phyloP scores from a whole-genome alignment of 2,329 filamentous ascomycete species.

The Rutstroemia sp. region DNA sequence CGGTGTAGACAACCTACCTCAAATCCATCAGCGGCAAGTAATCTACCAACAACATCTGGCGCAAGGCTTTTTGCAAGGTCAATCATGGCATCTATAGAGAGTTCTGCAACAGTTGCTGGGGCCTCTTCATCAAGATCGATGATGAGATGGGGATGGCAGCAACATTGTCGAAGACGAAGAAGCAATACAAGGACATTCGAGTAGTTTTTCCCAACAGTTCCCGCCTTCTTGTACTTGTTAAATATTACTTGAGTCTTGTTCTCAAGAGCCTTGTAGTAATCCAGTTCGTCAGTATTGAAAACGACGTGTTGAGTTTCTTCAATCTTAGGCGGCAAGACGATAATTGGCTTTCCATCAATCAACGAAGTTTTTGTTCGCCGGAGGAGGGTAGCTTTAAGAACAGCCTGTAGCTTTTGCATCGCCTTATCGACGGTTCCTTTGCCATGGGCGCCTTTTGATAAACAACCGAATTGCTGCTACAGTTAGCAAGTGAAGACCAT shows the following conservation, averaged over 20 bases:
- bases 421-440: constrained; percentile 33
- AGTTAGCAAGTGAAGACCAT: constrained; percentile 5
- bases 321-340: constrained; percentile 59
- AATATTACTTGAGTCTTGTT: constrained; percentile 60
- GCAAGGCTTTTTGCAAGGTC: constrained; percentile 55
- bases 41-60: constrained; percentile 54
- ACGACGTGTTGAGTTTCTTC: constrained; percentile 54
- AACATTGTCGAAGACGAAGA: constrained; percentile 72
- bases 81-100: constrained; percentile 35
- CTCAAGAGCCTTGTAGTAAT: constrained; percentile 61
- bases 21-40: constrained; percentile 46
- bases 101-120: constrained; percentile 9
- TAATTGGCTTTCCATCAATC: constrained; percentile 73
- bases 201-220: constrained; percentile 65
- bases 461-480: constrained; percentile 21
- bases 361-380: constrained; percentile 73
- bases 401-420: constrained; percentile 64
- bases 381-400: constrained; percentile 75
- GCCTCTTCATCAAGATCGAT: constrained; percentile 48
- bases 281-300: constrained; percentile 58
- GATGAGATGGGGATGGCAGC: constrained; percentile 69
- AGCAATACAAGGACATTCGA: constrained; percentile 74
- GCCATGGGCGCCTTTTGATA: constrained; percentile 20
- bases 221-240: constrained; percentile 66
- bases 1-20: constrained; percentile 28